Conservation (phyloP, 306 rosid species). For the Vigna angularis region DNA sequence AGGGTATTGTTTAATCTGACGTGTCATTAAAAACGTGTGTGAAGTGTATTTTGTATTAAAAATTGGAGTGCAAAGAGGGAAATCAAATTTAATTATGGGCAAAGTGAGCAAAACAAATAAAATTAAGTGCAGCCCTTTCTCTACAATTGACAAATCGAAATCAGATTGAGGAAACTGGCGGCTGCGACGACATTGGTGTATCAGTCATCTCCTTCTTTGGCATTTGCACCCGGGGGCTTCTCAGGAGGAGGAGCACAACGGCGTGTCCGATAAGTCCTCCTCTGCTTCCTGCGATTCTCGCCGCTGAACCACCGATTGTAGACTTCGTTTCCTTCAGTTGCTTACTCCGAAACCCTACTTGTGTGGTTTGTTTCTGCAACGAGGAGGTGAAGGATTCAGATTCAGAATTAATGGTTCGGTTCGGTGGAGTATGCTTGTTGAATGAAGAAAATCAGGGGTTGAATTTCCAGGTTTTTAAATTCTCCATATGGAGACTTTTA, state of each 20-base stretch:
- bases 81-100: too few species aligned
- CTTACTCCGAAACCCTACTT: too few species aligned
- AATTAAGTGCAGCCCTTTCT: too few species aligned
- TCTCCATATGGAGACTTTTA: slow-evolving; percentile 48
- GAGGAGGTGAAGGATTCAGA: slow-evolving; percentile 38
- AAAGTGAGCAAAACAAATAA: too few species aligned
- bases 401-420: slow-evolving; percentile 38
- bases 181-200: slow-evolving; percentile 36
- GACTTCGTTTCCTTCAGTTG: slow-evolving; percentile 30
- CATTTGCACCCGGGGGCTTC: slow-evolving; percentile 62
- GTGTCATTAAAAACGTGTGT: too few species aligned
- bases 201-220: slow-evolving; percentile 48
- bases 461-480: slow-evolving; percentile 57
- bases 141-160: too few species aligned
- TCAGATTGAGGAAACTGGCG: neutral
- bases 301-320: slow-evolving; percentile 54
- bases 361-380: neutral
- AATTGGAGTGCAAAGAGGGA: too few species aligned
- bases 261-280: slow-evolving; percentile 76
- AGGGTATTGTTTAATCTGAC: too few species aligned
- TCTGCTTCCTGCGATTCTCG: slow-evolving; percentile 95
- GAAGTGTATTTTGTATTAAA: too few species aligned
- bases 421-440: slow-evolving; percentile 62
- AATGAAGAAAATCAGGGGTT: slow-evolving; percentile 56
- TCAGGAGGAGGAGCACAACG: slow-evolving; percentile 83